Evolutionary conservation across 2,329 filamentous ascomycete genomes (phyloP), one percentile per base, ranked within the genome.

Genomic region (Pyricularia grisea): DNA sequence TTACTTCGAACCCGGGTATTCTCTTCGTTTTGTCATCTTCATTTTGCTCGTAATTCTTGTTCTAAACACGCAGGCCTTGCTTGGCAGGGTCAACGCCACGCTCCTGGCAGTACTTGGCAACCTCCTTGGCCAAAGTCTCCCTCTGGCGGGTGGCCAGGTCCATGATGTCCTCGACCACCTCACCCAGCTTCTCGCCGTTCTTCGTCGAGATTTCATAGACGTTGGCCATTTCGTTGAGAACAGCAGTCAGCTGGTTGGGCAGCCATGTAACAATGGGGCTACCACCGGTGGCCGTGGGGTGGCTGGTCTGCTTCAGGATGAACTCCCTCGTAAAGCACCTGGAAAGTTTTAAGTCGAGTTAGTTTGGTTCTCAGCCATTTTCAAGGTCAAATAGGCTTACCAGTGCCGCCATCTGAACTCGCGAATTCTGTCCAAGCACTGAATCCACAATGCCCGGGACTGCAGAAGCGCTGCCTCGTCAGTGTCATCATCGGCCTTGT

Each of bases 381-480:
- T 14, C 1, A 7, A 4, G 23, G 12, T 23, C n/a, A 4, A 25
- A 5, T 1, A 12, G 14, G 33, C 58, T 61, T 27, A 61, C 92
- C 92, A 94, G 78, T 94, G 92, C 7, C 92, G 83, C 90, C 91
- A 94, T 70, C 92, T 82, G 81, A 94, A 94, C 76, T 92, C 90
- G 69, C 92, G 87, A 10, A 94, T 90, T 78, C 93, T 88, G 76
- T 94, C 85, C 66, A 94, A 82, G 30, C 88, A 83, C 71, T 85
- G 81, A 4, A 92, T 81, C 81, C 90, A 92, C 4, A 90, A 80
- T 67, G 85, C 78, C 20, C 86, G 81, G 68, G 86, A 86, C 74
- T 87, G 79, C 23, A 27, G 27, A 71, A 83, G 81, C 42, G 91
- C 76, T 11, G 83, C 80, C 7, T 70, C 69, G 73, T 68, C 68